These are phyloP conservation scores for Phytophthora kernoviae DNA, from an alignment of 352 stramenopile species.

Conservation along the genomic window DNA sequence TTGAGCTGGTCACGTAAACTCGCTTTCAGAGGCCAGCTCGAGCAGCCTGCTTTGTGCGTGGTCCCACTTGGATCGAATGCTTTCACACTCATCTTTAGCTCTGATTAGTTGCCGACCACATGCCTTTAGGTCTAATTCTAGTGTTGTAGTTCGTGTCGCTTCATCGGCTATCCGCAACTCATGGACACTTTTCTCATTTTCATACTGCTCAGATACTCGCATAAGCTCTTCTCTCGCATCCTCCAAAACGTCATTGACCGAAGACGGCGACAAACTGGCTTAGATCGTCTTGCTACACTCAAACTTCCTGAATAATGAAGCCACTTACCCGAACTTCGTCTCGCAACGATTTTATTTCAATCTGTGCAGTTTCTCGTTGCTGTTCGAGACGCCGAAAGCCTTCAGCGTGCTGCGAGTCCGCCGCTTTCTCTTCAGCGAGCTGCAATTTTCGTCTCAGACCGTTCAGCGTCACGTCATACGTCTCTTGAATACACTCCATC, in stretches of 20 bases:
- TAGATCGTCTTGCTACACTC: too few species aligned
- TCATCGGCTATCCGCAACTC: conserved; percentile 59
- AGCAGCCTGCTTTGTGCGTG: conserved; percentile 63
- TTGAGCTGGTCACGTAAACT: conserved; percentile 76
- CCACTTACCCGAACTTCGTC: conserved; percentile 60
- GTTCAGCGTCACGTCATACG: conserved; percentile 61
- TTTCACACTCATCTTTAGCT: conserved; percentile 57
- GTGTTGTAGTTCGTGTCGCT: conserved; percentile 37
- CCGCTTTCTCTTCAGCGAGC: conserved; percentile 44
- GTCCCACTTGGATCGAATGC: conserved; percentile 53
- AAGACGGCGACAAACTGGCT: too few species aligned
- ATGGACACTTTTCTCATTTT: conserved; percentile 45
- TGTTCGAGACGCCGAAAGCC: conserved; percentile 59
- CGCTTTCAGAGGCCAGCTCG: conserved; percentile 52
- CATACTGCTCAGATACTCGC: conserved; percentile 31
- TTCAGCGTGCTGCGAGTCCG: conserved; percentile 44
- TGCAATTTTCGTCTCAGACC: conserved; percentile 64
- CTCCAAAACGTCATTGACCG: conserved; percentile 24
- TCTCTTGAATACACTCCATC: conserved; percentile 74
- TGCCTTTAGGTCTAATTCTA: conserved; percentile 71
- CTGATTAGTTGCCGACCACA: conserved; percentile 45
- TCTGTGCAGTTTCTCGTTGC: conserved; percentile 47
- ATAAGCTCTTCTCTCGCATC: conserved; percentile 59
- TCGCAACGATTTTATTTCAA: conserved; percentile 69
- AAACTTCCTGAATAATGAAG: too few species aligned